Evolutionary conservation across 257 asterid species (phyloP).

Genomic region (Solanum lignicaule): DNA sequence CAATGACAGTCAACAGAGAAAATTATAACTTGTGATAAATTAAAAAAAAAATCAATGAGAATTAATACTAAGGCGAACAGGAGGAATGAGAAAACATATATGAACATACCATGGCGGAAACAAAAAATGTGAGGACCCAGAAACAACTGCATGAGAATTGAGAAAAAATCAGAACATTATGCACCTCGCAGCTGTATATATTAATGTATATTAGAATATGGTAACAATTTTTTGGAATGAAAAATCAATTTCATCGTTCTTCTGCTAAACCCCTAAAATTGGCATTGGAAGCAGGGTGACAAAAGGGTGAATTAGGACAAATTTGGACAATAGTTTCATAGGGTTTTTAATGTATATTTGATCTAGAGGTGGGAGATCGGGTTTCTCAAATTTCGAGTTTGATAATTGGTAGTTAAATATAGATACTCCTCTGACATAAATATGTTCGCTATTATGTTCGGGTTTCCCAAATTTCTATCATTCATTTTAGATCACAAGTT

Average conservation of each 20-base stretch:
- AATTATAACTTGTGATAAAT: background rate
- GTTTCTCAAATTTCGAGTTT: no score
- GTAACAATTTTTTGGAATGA: background rate
- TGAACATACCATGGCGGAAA: background rate
- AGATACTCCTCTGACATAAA: no score
- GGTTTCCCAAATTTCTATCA: no score
- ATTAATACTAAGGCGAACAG: background rate
- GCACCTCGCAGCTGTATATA: background rate
- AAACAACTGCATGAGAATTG: background rate
- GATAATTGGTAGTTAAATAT: no score
- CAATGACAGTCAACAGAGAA: background rate
- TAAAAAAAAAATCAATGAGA: background rate
- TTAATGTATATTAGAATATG: background rate
- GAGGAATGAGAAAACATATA: background rate
- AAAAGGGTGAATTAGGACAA: background rate
- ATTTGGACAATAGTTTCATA: background rate
- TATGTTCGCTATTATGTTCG: no score
- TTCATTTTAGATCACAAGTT: no score
- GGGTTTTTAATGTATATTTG: background rate
- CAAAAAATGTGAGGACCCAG: background rate
- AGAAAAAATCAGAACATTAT: background rate
- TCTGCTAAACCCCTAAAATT: background rate
- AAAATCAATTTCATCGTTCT: background rate
- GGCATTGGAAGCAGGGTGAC: background rate
- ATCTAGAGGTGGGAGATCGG: no score